These are phyloP conservation scores for Puccinia coronata DNA, from an alignment of 1,284 basidiomycete species.

Conservation along the genomic window DNA sequence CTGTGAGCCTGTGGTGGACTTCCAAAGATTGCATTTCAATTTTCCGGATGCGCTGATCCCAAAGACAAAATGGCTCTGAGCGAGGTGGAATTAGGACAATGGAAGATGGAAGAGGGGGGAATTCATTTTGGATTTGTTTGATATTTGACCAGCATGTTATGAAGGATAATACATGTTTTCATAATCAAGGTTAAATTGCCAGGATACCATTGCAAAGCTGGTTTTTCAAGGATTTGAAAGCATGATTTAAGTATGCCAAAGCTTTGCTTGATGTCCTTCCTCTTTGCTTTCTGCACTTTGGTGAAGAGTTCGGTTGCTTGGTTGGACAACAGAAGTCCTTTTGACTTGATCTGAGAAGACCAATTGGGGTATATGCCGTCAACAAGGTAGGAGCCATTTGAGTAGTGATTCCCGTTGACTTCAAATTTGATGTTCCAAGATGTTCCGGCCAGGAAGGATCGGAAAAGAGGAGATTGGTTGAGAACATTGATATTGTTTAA, in stretches of 20 bases:
- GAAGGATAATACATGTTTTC: conserved; percentile 2
- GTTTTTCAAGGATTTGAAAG: not conserved
- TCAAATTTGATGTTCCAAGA: no score
- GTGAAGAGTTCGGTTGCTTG: not conserved
- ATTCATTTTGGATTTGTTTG: no score
- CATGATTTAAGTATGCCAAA: not conserved
- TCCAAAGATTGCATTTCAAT: not conserved
- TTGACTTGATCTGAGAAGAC: conserved; percentile 1
- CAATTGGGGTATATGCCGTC: no score
- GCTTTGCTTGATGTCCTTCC: not conserved
- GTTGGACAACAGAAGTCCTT: not conserved
- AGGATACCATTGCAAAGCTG: conserved; percentile 1
- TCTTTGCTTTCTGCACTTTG: not conserved
- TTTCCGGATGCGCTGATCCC: not conserved
- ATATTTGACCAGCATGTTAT: conserved; percentile 18
- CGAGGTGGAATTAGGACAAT: not conserved
- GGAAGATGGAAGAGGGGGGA: not conserved
- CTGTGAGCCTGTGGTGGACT: not conserved
- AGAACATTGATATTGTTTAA: no score
- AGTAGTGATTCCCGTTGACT: no score
- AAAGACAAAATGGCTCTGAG: not conserved
- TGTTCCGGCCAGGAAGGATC: no score
- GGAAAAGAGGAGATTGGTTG: no score
- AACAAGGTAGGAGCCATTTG: no score
- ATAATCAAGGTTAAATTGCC: not conserved